These are phyloP conservation scores for Ochromonas danica DNA, from an alignment of 108 stramenopile genomes.

Conservation along the genomic window DNA sequence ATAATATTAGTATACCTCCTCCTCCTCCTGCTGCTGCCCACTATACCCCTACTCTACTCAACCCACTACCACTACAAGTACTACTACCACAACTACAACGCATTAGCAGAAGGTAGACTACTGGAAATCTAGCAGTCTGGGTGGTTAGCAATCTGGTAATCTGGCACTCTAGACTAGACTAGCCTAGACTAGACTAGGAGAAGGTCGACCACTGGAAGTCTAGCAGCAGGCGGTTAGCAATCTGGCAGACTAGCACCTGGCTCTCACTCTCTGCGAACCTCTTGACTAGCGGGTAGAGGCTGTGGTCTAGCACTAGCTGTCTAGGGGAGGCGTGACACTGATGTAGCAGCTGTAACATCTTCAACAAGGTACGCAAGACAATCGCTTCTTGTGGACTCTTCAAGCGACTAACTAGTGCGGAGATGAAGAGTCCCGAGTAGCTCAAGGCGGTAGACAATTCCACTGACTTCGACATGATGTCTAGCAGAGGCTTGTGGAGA, in stretches of 20 bases:
- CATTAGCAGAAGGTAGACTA: too few species aligned
- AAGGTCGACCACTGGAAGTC: conserved; percentile 41
- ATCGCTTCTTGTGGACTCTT: conserved; percentile 50
- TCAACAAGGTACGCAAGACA: conserved; percentile 43
- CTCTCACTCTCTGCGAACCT: conserved; percentile 41
- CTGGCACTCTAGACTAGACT: too few species aligned
- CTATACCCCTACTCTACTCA: too few species aligned
- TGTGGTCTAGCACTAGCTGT: conserved; percentile 42
- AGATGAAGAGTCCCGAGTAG: conserved; percentile 39
- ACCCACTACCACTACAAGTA: too few species aligned
- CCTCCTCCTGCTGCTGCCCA: too few species aligned
- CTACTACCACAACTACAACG: too few species aligned
- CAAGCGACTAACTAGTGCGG: conserved; percentile 42
- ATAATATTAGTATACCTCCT: too few species aligned
- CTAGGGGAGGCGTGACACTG: conserved; percentile 42
- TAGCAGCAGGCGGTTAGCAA: conserved; percentile 44
- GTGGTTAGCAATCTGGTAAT: too few species aligned
- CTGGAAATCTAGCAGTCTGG: too few species aligned
- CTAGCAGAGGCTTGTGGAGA: neutral
- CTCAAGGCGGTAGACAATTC: neutral
- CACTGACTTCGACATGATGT: conserved; percentile 34
- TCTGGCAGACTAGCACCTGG: conserved; percentile 47
- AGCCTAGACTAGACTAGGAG: too few species aligned
- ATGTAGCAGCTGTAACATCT: conserved; percentile 45
- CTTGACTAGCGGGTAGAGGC: conserved; percentile 41